Base-by-base conservation (phyloP, 169 alveolate species). In the Cardiosporidium cionae region DNA sequence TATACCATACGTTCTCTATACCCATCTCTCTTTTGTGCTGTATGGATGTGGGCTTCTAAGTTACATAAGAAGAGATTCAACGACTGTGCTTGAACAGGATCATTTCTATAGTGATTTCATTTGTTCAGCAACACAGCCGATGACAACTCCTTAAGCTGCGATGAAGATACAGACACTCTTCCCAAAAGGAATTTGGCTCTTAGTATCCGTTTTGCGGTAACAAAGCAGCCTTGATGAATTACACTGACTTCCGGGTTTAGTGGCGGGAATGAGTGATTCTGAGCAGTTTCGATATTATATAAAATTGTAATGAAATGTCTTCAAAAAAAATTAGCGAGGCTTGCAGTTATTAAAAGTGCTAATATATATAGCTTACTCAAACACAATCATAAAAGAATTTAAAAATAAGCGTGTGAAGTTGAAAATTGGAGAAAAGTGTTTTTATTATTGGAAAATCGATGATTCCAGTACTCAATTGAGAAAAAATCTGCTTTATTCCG, bases 41-140 rank as follows among this genome's bases (percentile, higher is more conserved):
- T n/a, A n/a, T n/a, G n/a, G n/a, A n/a, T n/a, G n/a, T n/a, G n/a
- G n/a, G n/a, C n/a, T n/a, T n/a, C n/a, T n/a, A n/a, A n/a, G n/a
- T n/a, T n/a, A n/a, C n/a, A n/a, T n/a, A n/a, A n/a, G n/a, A n/a
- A n/a, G n/a, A n/a, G n/a, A 44, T 44, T 44, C 58, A 44, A 44
- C 74, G 74, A 67, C 74, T 67, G 74, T 67, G 74, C 74, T 67
- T 72, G 74, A 67, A 67, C 74, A 64, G 74, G 74, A 67, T 67
- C 74, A 67, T 16, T 67, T 67, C 74, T 67, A 67, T 67, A 67
- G 74, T 67, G 74, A 9, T 64, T 67, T n/a, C 70, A 36, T 9
- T 16, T 9, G 74, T 67, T 67, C 74, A 9, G 9, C 76, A n/a
- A 67, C 74, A 67, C 74, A 67, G 70, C 74, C 69, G n/a, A 16